Base-by-base conservation (phyloP, 2,329 filamentous ascomycete species). In the Mycosphaerella arachidis region DNA sequence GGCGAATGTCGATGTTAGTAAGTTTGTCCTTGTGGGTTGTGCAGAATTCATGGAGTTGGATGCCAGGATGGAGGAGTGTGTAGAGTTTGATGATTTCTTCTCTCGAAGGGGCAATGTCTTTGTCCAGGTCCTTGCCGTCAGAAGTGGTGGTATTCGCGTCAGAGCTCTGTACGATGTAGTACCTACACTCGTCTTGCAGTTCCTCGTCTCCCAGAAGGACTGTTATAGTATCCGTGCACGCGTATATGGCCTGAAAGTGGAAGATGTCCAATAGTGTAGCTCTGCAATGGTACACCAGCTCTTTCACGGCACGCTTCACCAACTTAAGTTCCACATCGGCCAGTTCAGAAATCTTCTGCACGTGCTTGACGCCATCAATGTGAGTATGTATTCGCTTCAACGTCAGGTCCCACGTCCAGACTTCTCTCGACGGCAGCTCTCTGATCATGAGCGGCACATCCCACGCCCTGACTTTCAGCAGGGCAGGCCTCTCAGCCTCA, bases 251-350 rank as follows among this genome's bases (percentile, higher is more conserved):
- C 33, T 87, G 83, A 73, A 97, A 99, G 73, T 94, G 92, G 79
- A 97, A 97, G 68, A 97, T 90, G 76, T 99, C 94, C 10, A 97
- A 84, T 56, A 97, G 84, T 29, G 96, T 82, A 37, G 96, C 84
- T 69, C 91, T 93, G 71, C 93, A 91, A 75, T 97, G 97, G 79
- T 95, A 96, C 29, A 97, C 82, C 9, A 99, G 82, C 73, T 97
- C 93, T 63, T 90, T 87, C 59, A 97, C 84, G 7, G 92, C 92
- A 55, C 91, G 88, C 70, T 91, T 90, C 58, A 92, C 91, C 27
- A 99, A 85, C 53, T 89, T 88, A 53, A 96, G 83, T 61, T 95
- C 92, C 9, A 94, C 91, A 70, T 96, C 90, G 50, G 93, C 91
- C 27, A 89, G 82, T 66, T 88, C 85, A 13, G 94, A 89, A 68